Evolutionary conservation across 345 rosid species (phyloP).

Genomic region (Gossypium bickii): DNA sequence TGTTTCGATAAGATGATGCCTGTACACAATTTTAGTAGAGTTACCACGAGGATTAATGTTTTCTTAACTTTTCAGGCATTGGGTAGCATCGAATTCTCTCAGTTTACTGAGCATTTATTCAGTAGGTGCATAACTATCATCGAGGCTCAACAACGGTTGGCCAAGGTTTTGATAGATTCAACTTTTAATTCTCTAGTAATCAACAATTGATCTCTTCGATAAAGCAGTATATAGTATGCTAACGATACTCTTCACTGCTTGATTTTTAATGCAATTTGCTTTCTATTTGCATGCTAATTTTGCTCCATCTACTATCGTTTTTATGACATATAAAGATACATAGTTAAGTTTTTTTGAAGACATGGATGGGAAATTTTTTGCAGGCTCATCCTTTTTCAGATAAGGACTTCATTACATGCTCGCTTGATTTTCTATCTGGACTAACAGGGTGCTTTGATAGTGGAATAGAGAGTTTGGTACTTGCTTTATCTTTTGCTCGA

Average conservation of each 20-base stretch:
- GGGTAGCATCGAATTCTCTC: constrained; percentile 67
- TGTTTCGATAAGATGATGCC: neutral
- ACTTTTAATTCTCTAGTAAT: neutral
- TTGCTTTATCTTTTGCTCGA: constrained; percentile 15
- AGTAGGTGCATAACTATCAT: constrained; percentile 88
- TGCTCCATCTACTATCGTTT: neutral
- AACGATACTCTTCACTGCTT: constrained; percentile 21
- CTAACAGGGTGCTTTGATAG: constrained; percentile 87
- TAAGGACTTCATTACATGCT: constrained; percentile 84
- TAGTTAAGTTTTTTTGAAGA: neutral
- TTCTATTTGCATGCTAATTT: neutral
- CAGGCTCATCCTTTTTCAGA: constrained; percentile 81
- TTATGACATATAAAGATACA: neutral
- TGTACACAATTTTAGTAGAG: neutral
- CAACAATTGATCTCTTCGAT: neutral
- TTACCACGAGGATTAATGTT: neutral
- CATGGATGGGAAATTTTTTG: constrained; percentile 17
- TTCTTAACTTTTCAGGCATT: constrained; percentile 65
- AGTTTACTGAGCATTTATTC: constrained; percentile 89
- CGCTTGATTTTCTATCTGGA: constrained; percentile 95
- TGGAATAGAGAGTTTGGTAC: constrained; percentile 94
- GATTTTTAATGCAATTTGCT: constrained; percentile 11
- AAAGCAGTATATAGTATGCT: neutral
- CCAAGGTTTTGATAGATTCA: constrained; percentile 51
- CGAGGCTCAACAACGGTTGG: constrained; percentile 71